phyloP scores from a whole-genome alignment of 345 rosid genomes.

The Populus tremula region DNA sequence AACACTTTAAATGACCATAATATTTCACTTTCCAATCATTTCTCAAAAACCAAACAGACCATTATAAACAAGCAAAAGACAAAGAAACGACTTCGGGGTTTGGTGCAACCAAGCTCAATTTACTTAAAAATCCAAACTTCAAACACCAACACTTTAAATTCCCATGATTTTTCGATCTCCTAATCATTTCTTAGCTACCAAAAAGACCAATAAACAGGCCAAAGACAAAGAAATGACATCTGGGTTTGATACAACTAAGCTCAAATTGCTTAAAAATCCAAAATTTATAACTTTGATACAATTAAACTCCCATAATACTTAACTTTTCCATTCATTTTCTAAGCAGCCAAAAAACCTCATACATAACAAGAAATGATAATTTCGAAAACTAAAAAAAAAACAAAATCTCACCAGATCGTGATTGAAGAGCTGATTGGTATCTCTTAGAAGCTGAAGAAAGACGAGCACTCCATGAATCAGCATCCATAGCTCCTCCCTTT shows the following conservation, averaged over 20 bases:
- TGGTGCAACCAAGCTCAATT: neutral
- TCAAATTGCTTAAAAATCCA: neutral
- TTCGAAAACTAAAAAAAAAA: neutral
- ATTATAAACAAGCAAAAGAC: neutral
- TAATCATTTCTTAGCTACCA: constrained; percentile 1
- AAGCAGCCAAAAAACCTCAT: neutral
- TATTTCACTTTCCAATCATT: neutral
- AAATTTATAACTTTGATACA: neutral
- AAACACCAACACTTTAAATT: neutral
- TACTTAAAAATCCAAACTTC: neutral
- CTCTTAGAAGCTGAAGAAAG: constrained; percentile 78
- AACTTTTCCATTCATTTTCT: neutral
- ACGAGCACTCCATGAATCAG: constrained; percentile 85
- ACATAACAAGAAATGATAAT: neutral
- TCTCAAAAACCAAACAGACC: neutral
- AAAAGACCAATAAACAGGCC: neutral
- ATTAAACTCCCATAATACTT: neutral
- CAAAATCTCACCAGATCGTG: constrained; percentile 75
- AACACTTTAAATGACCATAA: neutral
- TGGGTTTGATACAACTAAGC: neutral
- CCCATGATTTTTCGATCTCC: neutral
- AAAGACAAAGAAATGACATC: constrained; percentile 4
- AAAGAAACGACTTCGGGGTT: neutral
- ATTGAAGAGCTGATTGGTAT: constrained; percentile 74
- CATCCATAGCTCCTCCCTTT: constrained; percentile 51